Conservation (phyloP, 2,329 filamentous ascomycete genomes). For the Fusarium secorum region DNA sequence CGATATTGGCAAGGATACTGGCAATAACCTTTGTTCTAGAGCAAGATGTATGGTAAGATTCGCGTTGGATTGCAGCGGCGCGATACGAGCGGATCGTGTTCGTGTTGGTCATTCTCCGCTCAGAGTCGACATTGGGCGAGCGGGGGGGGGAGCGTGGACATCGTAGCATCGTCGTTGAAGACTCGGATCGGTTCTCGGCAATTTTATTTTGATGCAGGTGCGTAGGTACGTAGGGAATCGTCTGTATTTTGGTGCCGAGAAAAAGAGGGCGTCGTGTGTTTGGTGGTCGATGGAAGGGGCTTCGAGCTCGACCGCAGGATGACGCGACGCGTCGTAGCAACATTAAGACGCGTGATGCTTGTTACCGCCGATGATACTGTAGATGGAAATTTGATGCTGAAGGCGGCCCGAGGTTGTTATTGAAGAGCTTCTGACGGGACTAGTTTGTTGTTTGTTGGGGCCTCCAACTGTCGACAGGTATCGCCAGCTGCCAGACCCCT, state of each 20-base stretch:
- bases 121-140: not conserved
- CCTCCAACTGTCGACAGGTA: not conserved
- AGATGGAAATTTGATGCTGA: fast-evolving
- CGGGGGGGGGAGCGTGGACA: not conserved
- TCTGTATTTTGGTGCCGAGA: too few relatives aligned
- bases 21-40: fast-evolving
- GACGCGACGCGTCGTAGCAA: not conserved
- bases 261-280: not conserved
- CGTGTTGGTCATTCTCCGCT: too few relatives aligned
- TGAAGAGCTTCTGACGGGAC: not conserved
- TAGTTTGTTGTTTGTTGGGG: not conserved
- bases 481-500: not conserved
- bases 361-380: fast-evolving
- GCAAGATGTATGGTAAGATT: fast-evolving
- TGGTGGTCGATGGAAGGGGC: not conserved
- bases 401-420: not conserved
- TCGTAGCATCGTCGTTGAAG: not conserved
- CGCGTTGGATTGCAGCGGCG: not conserved
- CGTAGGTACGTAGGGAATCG: too few relatives aligned
- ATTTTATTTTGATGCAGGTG: too few relatives aligned
- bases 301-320: not conserved
- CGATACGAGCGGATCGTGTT: not conserved
- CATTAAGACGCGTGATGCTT: too few relatives aligned
- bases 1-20: not conserved
- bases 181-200: not conserved